These are phyloP conservation scores for Globisporangium alternatum DNA, from an alignment of 352 stramenopile species.

Conservation along the genomic window DNA sequence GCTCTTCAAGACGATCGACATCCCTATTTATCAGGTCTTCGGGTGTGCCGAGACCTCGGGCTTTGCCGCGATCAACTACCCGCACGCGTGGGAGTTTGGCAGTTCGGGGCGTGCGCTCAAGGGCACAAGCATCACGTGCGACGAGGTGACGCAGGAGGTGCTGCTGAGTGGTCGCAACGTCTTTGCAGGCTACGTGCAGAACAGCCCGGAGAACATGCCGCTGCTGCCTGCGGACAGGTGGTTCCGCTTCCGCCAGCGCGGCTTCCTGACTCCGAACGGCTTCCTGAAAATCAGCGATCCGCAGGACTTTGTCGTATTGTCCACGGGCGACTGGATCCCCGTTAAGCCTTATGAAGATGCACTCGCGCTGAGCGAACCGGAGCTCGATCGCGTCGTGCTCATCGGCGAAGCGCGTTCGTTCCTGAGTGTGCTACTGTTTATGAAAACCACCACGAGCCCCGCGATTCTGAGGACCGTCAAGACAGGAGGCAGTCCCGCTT, in stretches of 20 bases:
- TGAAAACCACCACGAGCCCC: conserved; percentile 41
- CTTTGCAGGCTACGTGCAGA: conserved; percentile 60
- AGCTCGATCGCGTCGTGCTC: conserved; percentile 65
- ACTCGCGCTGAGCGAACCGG: conserved; percentile 41
- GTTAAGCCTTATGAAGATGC: conserved; percentile 57
- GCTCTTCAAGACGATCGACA: conserved; percentile 82
- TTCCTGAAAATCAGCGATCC: conserved; percentile 76
- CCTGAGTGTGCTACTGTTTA: conserved; percentile 73
- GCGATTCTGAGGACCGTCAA: conserved; percentile 18
- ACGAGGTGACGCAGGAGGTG: conserved; percentile 62
- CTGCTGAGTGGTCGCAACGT: conserved; percentile 69
- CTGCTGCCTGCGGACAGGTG: conserved; percentile 36
- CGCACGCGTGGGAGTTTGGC: conserved; percentile 71
- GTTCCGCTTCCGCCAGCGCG: conserved; percentile 52
- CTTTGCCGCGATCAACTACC: conserved; percentile 71
- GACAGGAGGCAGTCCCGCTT: conserved; percentile 12
- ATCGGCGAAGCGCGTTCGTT: conserved; percentile 69
- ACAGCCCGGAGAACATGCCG: conserved; percentile 19
- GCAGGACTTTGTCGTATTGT: conserved; percentile 67
- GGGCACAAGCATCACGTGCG: conserved; percentile 55
- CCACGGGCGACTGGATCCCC: conserved; percentile 73
- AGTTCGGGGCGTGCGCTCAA: conserved; percentile 56
- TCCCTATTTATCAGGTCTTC: conserved; percentile 79
- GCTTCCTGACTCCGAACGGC: conserved; percentile 61
- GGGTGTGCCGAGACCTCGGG: conserved; percentile 63